Conservation (phyloP, 140 eudicot species). For the Flaveria floridana region DNA sequence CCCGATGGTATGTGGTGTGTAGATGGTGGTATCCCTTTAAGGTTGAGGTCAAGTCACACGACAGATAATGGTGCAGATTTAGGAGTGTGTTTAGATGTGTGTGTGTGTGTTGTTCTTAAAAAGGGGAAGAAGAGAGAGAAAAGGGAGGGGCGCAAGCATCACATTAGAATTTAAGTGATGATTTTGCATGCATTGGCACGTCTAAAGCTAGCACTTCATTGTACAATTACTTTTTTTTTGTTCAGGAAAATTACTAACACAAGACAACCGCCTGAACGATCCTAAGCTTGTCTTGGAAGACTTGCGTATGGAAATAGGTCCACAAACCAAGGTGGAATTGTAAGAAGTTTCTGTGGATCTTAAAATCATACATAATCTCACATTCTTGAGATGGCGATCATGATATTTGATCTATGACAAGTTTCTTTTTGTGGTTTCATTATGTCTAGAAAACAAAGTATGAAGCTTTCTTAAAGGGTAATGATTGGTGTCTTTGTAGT, state of each 20-base stretch:
- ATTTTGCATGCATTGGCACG: slow-evolving; percentile 24
- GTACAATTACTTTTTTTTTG: neutral
- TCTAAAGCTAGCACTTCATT: slow-evolving; percentile 16
- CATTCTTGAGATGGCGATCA: slow-evolving; percentile 32
- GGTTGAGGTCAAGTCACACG: too few species aligned
- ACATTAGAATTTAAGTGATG: neutral
- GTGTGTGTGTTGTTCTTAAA: too few species aligned
- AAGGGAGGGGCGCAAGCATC: too few species aligned
- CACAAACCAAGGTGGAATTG: slow-evolving; percentile 25
- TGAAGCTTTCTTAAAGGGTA: slow-evolving; percentile 37
- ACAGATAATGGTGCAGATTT: too few species aligned
- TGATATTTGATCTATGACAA: slow-evolving; percentile 29
- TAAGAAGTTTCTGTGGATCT: slow-evolving; percentile 24
- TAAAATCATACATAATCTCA: slow-evolving; percentile 23
- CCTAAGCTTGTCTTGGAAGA: slow-evolving; percentile 30
- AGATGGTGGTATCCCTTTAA: too few species aligned
- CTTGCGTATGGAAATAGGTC: slow-evolving; percentile 33
- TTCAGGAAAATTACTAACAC: slow-evolving; percentile 53
- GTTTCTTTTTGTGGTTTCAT: slow-evolving; percentile 26
- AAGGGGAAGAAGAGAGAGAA: too few species aligned
- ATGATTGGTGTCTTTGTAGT: slow-evolving; percentile 32
- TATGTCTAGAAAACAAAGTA: slow-evolving; percentile 25
- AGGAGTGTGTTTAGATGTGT: too few species aligned
- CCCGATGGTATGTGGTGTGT: too few species aligned
- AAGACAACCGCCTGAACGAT: slow-evolving; percentile 55